Base-by-base conservation (phyloP, 768 basidiomycete genomes). In the Tulasnella sp. region DNA sequence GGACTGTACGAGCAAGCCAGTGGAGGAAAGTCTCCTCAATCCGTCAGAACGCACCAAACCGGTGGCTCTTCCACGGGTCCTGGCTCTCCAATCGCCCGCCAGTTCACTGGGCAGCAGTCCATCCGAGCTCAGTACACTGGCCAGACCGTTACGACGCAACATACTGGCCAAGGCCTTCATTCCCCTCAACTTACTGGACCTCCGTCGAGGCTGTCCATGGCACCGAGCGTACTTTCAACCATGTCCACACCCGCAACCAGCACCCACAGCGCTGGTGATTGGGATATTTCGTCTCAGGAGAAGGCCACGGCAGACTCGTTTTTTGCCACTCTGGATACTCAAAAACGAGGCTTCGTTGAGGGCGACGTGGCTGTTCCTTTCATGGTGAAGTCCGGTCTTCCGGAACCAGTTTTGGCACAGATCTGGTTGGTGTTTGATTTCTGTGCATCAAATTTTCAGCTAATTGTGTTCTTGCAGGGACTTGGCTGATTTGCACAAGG, bases 311-410 rank as follows among this genome's bases (percentile, higher is more conserved):
- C 94, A 1, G 96, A 99, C 85, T 87, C 86, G 16, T 92, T 92
- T 86, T 99, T 98, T 84, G 91, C 93, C 80, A 88, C 87, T n/a
- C 89, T 99, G 54, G 98, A 99, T 85, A 85, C 89, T 22, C 89
- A 90, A 82, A 91, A 89, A 82, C 89, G 87, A 81, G 96, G 96
- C 0, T 94, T 89, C 84, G 93, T 99, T 28, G 96, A 97, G 84
- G 96, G 96, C 11, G 96, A 97, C 81, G 91, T 95, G 46, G 98
- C 96, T 11, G 98, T 98, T 6, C 96, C 95, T 3, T 99, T 99
- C 86, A 94, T 99, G 93, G 85, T 97, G 81, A 92, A 96, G 86
- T 97, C 96, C 44, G 92, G 94, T 72, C 87, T 99, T 72, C 89
- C 92, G 1, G 94, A 94, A 81, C 92, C 93, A 40, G 89, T 90